These are phyloP conservation scores for Litchi chinensis DNA, from an alignment of 345 rosid species.

Conservation along the genomic window DNA sequence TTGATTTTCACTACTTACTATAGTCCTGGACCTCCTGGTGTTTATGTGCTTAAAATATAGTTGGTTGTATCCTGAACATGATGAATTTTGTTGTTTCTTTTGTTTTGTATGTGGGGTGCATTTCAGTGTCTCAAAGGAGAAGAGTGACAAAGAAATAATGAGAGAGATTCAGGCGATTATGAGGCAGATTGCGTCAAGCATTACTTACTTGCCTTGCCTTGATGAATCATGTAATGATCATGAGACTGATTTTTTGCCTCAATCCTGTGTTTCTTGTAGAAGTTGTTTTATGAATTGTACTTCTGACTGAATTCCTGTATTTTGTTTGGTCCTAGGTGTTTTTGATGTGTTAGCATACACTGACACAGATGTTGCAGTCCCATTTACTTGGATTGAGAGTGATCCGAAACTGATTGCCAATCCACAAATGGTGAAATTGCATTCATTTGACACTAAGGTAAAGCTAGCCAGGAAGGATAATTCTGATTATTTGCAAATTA, in stretches of 20 bases:
- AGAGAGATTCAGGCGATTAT: slow-evolving; percentile 94
- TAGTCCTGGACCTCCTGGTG: neutral
- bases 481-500: neutral
- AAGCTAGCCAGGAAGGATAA: neutral
- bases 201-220: slow-evolving; percentile 95
- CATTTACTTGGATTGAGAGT: slow-evolving; percentile 95
- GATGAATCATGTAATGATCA: slow-evolving; percentile 80
- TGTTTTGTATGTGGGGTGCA: neutral
- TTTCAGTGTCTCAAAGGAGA: slow-evolving; percentile 83
- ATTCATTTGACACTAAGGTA: slow-evolving; percentile 94
- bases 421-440: slow-evolving; percentile 99
- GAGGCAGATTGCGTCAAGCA: slow-evolving; percentile 94
- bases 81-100: slow-evolving; percentile 5
- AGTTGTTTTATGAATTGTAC: neutral
- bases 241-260: neutral
- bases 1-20: neutral
- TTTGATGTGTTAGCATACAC: slow-evolving; percentile 96
- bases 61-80: neutral
- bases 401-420: slow-evolving; percentile 93
- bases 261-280: neutral
- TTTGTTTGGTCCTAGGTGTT: slow-evolving; percentile 55
- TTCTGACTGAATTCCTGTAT: neutral
- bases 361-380: slow-evolving; percentile 84
- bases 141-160: slow-evolving; percentile 96
- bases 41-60: neutral